Evolutionary conservation across 2,329 filamentous ascomycete species (phyloP), one percentile per base, ranked within the genome.

Genomic region (Exophiala aquamarina): DNA sequence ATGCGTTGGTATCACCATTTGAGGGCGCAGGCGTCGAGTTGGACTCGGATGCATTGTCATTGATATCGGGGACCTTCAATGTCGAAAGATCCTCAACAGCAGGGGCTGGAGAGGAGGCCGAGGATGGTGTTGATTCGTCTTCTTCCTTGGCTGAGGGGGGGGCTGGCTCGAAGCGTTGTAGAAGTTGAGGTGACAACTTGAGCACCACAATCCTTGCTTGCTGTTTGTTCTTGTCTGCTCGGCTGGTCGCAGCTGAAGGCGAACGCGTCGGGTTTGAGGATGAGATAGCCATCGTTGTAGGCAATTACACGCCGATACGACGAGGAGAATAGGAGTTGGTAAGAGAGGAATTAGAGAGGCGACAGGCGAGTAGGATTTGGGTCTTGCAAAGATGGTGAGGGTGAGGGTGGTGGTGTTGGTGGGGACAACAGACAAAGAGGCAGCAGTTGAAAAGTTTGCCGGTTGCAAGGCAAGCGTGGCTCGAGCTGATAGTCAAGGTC

Each of bases 1-100:
- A 18, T 20, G 35, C 18, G 17, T 37, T 37, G 76, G 82, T 33
- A 63, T 66, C 37, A 56, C 62, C 47, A 59, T 44, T 82, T 78
- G 36, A 43, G 15, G 53, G 55, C 39, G 72, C 72, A 31, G 74
- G 63, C 32, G 70, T 64, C 7, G 55, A 52, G 19, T 56, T 52
- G 19, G 59, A 49, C 28, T 61, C 56, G 13, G 61, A 59, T 13
- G 62, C 61, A 36, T 63, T 65, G n/a, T 66, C 60, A 41, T 65
- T 66, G n/a, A 67, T 63, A 5, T 68, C 70, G 15, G 61, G 67
- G 56, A 67, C 66, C 55, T 71, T 70, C 26, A 66, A 63, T 5
- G 68, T 70, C 4, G 68, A 66, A 10, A 63, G 58, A 32, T 68
- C 66, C 15, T 55, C 57, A 42, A 49, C 44, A 31, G 43, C 46